Evolutionary conservation across 306 rosid species (phyloP).

Genomic region (Dryas alaskensis): DNA sequence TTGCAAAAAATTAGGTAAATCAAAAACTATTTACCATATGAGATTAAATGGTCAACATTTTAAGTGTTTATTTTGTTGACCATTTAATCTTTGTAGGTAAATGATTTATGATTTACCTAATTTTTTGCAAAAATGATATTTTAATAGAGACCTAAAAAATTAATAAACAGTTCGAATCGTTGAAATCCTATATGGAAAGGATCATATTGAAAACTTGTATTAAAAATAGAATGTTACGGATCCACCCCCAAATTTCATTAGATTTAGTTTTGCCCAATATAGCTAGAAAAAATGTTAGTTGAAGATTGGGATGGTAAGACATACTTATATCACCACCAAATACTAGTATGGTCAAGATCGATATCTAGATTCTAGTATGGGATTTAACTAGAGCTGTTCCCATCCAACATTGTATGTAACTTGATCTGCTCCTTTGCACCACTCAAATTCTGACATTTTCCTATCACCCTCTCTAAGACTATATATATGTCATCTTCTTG

Average conservation of each 20-base stretch:
- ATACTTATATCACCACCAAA: background rate
- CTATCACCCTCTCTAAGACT: slow-evolving; percentile 9
- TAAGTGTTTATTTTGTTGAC: too few species aligned
- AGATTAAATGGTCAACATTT: too few species aligned
- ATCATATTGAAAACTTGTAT: too few species aligned
- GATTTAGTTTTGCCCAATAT: slow-evolving; percentile 5
- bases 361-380: background rate
- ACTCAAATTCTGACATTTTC: slow-evolving; percentile 26
- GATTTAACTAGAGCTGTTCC: slow-evolving; percentile 4
- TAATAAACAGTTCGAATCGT: too few species aligned
- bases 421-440: slow-evolving; percentile 13
- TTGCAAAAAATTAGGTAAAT: too few species aligned
- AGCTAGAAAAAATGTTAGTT: background rate
- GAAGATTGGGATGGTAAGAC: background rate
- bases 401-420: background rate
- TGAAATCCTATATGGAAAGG: too few species aligned
- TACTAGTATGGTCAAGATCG: background rate
- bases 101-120: too few species aligned
- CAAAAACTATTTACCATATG: too few species aligned
- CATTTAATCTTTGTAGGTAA: too few species aligned
- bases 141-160: too few species aligned
- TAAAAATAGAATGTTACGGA: too few species aligned
- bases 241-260: background rate
- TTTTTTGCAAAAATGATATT: too few species aligned
- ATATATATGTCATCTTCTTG: slow-evolving; percentile 28